Evolutionary conservation across 257 asterid species (phyloP).

Genomic region (Knoxia roxburghii): DNA sequence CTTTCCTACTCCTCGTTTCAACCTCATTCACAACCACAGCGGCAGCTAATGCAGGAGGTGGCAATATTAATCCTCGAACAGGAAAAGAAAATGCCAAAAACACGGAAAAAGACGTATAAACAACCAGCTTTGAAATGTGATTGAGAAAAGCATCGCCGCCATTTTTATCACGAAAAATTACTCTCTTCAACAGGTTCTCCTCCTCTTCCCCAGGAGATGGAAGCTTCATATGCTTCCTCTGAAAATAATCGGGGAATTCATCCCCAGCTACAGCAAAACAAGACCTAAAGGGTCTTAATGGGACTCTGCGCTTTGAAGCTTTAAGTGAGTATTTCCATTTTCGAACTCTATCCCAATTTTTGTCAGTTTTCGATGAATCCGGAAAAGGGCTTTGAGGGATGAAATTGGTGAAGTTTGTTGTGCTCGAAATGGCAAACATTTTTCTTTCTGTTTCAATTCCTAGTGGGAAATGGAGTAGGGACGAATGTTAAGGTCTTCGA

Average conservation of each 20-base stretch:
- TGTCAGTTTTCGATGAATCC: conserved; percentile 2
- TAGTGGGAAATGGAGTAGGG: not conserved
- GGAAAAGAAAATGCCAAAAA: conserved; percentile 42
- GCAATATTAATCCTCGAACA: conserved; percentile 37
- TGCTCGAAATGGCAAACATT: conserved; percentile 1
- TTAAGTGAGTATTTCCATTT: conserved; percentile 1
- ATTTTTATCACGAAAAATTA: conserved; percentile 11
- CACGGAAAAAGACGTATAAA: conserved; percentile 30
- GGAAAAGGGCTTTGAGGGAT: conserved; percentile 15
- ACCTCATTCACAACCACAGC: conserved; percentile 20
- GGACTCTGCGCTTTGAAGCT: not conserved
- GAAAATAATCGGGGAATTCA: not conserved
- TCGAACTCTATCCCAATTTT: not conserved
- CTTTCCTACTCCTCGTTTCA: conserved; percentile 13
- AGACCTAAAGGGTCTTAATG: conserved; percentile 9
- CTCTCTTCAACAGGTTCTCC: conserved; percentile 9
- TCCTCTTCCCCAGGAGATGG: conserved; percentile 4
- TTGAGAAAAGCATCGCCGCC: conserved; percentile 23
- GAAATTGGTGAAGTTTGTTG: conserved; percentile 6
- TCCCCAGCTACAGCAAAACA: not conserved
- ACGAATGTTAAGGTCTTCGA: not conserved
- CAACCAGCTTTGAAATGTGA: conserved; percentile 53
- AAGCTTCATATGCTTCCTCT: not conserved
- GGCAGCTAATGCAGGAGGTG: conserved; percentile 57
- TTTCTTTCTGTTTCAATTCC: not conserved